Percentiles rank a stretch among this genome's conserved stretches.
Conservation (phyloP, 2,329 filamentous ascomycete genomes). For the Cordyceps tenuipes region DNA sequence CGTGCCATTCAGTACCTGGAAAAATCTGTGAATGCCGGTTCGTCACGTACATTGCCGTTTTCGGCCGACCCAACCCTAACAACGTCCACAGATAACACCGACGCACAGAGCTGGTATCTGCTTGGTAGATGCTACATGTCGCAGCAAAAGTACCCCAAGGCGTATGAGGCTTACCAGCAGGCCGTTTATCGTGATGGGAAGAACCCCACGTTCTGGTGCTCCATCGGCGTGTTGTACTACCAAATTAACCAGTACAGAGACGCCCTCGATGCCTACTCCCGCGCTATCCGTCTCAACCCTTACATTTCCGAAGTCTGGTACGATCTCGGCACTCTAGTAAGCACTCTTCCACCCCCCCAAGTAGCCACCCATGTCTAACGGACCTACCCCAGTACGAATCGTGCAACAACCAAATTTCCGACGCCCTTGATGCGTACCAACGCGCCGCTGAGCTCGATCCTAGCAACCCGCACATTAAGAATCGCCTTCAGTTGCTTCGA, state of each 20-base stretch:
- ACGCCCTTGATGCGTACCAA: slow-evolving; percentile 92
- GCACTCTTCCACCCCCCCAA: slow-evolving; percentile 27
- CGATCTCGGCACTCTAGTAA: slow-evolving; percentile 87
- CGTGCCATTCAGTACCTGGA: slow-evolving; percentile 94
- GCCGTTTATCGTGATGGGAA: slow-evolving; percentile 96
- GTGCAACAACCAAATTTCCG: slow-evolving; percentile 96
- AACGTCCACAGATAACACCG: slow-evolving; percentile 64
- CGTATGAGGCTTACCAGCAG: slow-evolving; percentile 97
- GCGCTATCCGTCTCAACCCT: slow-evolving; percentile 90
- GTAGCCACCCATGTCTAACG: slow-evolving; percentile 21
- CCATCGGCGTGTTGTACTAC: slow-evolving; percentile 96
- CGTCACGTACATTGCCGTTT: slow-evolving; percentile 24
- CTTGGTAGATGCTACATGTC: slow-evolving; percentile 98
- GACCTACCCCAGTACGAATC: slow-evolving; percentile 68
- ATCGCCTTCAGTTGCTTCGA: slow-evolving; percentile 79
- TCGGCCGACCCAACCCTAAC: slow-evolving; percentile 19
- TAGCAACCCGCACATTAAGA: slow-evolving; percentile 90
- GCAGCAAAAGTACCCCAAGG: slow-evolving; percentile 96
- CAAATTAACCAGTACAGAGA: slow-evolving; percentile 99
- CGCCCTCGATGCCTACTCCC: slow-evolving; percentile 92
- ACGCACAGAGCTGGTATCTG: slow-evolving; percentile 98
- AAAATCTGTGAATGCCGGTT: slow-evolving; percentile 89
- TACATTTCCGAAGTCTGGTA: slow-evolving; percentile 99
- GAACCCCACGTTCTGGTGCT: slow-evolving; percentile 99
- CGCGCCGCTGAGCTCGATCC: slow-evolving; percentile 92